phyloP scores from a whole-genome alignment of 257 asterid genomes.

The Solanum paucissectum region DNA sequence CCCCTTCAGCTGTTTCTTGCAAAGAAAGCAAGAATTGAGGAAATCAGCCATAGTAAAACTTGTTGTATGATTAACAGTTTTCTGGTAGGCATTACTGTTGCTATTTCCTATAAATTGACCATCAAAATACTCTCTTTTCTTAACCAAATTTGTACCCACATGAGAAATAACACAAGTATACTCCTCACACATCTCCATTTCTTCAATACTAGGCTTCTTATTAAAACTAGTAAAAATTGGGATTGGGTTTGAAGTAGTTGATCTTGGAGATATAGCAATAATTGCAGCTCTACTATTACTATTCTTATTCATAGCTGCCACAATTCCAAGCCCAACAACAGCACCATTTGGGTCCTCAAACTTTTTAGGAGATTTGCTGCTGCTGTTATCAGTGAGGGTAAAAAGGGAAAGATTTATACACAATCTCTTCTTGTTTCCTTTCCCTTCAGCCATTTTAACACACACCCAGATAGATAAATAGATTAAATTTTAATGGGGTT shows the following conservation, averaged over 20 bases:
- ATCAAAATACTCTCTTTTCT: conserved; percentile 56
- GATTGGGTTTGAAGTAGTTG: conserved; percentile 32
- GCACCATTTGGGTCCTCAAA: conserved; percentile 51
- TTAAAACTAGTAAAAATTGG: conserved; percentile 14
- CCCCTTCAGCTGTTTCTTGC: conserved; percentile 75
- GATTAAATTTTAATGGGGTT: neutral
- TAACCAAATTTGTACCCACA: conserved; percentile 40
- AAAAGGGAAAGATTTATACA: conserved; percentile 52
- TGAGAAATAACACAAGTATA: conserved; percentile 75
- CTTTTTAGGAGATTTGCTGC: conserved; percentile 26
- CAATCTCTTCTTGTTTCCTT: conserved; percentile 31
- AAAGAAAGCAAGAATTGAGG: conserved; percentile 62
- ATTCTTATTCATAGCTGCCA: conserved; percentile 42
- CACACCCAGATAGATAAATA: neutral
- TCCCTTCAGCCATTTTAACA: conserved; percentile 31
- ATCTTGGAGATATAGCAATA: conserved; percentile 46
- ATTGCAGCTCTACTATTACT: conserved; percentile 17
- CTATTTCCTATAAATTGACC: conserved; percentile 27
- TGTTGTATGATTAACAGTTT: neutral
- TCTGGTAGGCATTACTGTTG: neutral
- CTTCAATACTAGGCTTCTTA: conserved; percentile 20
- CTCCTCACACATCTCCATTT: conserved; percentile 61
- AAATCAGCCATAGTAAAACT: conserved; percentile 28
- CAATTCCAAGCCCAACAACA: conserved; percentile 74
- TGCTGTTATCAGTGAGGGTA: conserved; percentile 15